Percentiles rank a stretch among this genome's conserved stretches.
phyloP scores from a whole-genome alignment of 768 basidiomycete species.

The Crassisporium funariophilum region DNA sequence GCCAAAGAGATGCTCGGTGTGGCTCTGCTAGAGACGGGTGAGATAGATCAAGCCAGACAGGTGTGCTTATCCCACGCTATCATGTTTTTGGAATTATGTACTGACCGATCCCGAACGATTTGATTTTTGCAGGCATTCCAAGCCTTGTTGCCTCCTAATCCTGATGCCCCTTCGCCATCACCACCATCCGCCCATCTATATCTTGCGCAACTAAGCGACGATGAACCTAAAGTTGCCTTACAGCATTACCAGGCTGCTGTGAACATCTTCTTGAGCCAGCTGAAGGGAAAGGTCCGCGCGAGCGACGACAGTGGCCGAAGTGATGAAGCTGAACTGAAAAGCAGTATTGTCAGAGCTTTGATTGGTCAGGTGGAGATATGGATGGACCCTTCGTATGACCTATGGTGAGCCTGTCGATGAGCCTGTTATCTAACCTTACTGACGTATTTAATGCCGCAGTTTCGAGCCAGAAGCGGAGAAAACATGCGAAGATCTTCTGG shows the following conservation, averaged over 20 bases:
- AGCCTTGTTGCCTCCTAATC: constrained; percentile 60
- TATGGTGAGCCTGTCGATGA: constrained; percentile 81
- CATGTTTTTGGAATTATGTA: neutral
- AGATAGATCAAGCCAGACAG: constrained; percentile 71
- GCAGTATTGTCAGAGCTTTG: constrained; percentile 75
- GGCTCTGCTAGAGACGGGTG: constrained; percentile 75
- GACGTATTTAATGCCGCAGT: too few species aligned
- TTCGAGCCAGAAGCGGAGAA: constrained; percentile 81
- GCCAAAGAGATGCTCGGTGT: constrained; percentile 85
- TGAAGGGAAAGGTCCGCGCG: constrained; percentile 75
- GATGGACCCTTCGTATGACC: constrained; percentile 90
- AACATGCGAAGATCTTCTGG: constrained; percentile 78
- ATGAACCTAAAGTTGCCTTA: constrained; percentile 73
- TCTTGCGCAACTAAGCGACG: constrained; percentile 82
- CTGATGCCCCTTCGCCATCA: constrained; percentile 58
- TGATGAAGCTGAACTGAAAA: constrained; percentile 62
- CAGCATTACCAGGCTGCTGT: constrained; percentile 81
- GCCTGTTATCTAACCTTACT: too few species aligned
- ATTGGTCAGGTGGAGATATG: constrained; percentile 93
- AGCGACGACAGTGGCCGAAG: constrained; percentile 35
- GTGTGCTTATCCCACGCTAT: constrained; percentile 34
- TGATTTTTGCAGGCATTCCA: constrained; percentile 55
- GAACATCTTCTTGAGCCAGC: constrained; percentile 62
- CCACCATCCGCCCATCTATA: constrained; percentile 85
- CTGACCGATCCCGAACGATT: constrained; percentile 1